These are phyloP conservation scores for Diversispora epigaea DNA, from an alignment of 192 early-diverging fungal genomes.

Conservation along the genomic window DNA sequence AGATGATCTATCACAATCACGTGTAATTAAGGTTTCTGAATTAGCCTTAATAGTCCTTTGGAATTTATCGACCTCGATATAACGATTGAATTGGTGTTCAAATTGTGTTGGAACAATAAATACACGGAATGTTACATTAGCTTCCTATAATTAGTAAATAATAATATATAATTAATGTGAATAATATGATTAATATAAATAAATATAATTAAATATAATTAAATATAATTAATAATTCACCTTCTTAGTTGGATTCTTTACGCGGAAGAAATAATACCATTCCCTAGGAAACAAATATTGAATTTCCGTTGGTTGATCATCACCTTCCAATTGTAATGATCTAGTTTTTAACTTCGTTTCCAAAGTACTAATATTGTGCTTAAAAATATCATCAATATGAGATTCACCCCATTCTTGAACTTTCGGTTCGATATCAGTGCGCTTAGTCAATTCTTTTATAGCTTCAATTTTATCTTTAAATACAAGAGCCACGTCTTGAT, in stretches of 20 bases:
- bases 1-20: conserved; percentile 17
- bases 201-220: background rate
- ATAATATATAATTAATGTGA: background rate
- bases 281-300: background rate
- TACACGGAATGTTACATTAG: background rate
- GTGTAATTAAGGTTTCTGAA: background rate
- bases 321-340: background rate
- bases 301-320: background rate
- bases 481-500: background rate
- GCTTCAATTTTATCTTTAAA: conserved; percentile 4
- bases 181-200: background rate
- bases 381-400: background rate
- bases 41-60: background rate
- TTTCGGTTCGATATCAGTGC: background rate
- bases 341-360: conserved; percentile 4
- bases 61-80: conserved; percentile 10
- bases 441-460: background rate
- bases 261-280: conserved; percentile 17
- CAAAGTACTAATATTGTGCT: background rate
- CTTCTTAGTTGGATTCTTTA: background rate
- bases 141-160: background rate
- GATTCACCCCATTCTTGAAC: background rate
- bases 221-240: background rate
- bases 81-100: too few species aligned
- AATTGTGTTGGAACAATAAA: background rate